Evolutionary conservation across 2,329 filamentous ascomycete genomes (phyloP), one percentile per base, ranked within the genome.

Genomic region (Pyrenophora seminiperda): DNA sequence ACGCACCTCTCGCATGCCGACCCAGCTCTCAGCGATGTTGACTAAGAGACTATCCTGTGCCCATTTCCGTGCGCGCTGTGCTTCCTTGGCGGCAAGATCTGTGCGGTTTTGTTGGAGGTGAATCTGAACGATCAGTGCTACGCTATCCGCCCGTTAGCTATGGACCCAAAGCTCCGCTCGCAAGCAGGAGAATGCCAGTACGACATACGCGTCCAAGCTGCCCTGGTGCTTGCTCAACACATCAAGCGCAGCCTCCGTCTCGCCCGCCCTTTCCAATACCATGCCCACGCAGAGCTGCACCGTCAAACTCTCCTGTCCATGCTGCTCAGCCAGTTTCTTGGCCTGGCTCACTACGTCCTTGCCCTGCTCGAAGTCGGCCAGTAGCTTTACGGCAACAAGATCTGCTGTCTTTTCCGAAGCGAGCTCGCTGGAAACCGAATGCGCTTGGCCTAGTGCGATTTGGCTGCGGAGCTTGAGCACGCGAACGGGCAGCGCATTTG

Each of bases 1-100:
- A 77, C 82, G 55, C 82, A 94, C 91, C 75, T 93, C 79, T 73
- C 94, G 83, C 74, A 97, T 75, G 20, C 91, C 92, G 57, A 96
- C 89, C 94, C 93, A 99, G 6, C 90, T 90, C 77, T 99, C 94
- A 6, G 92, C 92, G 59, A 99, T 77, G 75, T 99, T 97, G 59
- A 97, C 90, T 41, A 97, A 79, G 31, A 97, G 78, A 62, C 88
- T 96, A 72, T 97, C 94, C 75, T 99, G 93, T 6, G 93, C 94
- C 90, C 93, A 97, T 75, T 90, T 84, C 72, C 92, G 85, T 29
- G 94, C 94, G 29, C 88, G 85, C 42, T 86, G 79, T 30, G 96
- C 91, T 76, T 97, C 93, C 75, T 96, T 96, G 10, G 91, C 66
- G 1, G 94, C 94, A 40, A 97, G 84, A 73, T 97, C 93, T 65